Base-by-base conservation (phyloP, 176 grass and related monocot species). In the Cymbopogon citratus region DNA sequence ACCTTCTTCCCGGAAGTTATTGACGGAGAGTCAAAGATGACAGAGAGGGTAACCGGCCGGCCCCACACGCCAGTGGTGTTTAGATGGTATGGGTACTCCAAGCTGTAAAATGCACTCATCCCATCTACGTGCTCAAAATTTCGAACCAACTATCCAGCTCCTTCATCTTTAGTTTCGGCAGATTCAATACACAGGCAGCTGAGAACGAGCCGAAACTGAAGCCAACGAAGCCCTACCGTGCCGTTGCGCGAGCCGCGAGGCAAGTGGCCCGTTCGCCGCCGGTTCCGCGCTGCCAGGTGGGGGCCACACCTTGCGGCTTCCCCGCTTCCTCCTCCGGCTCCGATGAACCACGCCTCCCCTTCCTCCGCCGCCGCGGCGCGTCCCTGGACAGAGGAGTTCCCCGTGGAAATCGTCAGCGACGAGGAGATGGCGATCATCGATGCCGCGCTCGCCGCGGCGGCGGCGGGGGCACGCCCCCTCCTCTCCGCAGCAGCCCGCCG, bases 341-440 rank as follows among this genome's bases (percentile, higher is more conserved):
- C 76, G 43, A 54, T 80, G 76, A 31, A 26, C 23, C 21, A 57
- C 15, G 21, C 21, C 52, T 23, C 8, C 52, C 24, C 57, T 0
- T 70, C 19, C 2, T 33, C 19, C 52, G 1, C 52, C 43, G 27
- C 51, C 64, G 18, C 21, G 27, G 48, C 64, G 48, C 44, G 25
- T 48, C 52, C 74, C 25, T 45, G 40, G 43, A 5, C 16, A 28
- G 29, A 13, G 38, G 69, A 87, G 21, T 31, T 93, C 76, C 33
- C 85, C 16, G 89, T 90, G 54, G 92, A 93, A 68, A 79, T 91
- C 81, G 87, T 94, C 64, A 98, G 95, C 84, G 95, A 98, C 46
- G 90, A 95, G 49, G 95, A 98, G 70, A 98, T 95, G 95, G 92
- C 95, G 15, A 74, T 93, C 18, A 79, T 98, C 5, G 95, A 93